Base-by-base conservation (phyloP, 164 flowering plant species). In the Aristolochia contorta region DNA sequence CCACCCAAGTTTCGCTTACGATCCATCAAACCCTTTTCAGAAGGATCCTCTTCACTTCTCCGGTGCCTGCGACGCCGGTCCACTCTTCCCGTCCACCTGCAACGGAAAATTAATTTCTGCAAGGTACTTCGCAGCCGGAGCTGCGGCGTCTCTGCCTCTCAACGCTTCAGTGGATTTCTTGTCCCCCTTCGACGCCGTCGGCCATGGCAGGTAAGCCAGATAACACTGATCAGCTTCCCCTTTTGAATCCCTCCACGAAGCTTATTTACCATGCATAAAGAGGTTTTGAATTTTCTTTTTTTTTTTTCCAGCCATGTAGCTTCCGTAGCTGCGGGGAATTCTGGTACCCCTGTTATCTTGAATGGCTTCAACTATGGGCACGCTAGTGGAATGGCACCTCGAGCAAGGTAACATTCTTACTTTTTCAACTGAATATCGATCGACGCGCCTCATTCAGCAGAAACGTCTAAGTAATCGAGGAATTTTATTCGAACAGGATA, bases 381-480 rank as follows among this genome's bases (percentile, higher is more conserved):
- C 37, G 93, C 98, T 58, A 81, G 88, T 66, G 96, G 98, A 41
- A 89, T 89, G 91, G 96, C 98, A 15, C 98, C 98, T n/a, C 76
- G 85, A 30, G 96, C 98, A 32, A 56, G 86, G 96, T 80, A 67
- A 20, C 47, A 15, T 45, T 18, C 5, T 51, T 27, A 37, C 47
- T 16, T 12, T 6, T 47, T 20, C 6, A 25, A 2, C 32, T 14
- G 16, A 20, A 48, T 16, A 20, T 18, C 19, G 7, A 0, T 50
- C 9, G 12, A 3, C 43, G 12, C 22, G 2, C 15, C 20, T 20
- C 20, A 19, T 21, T 16, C 25, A 52, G 7, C n/a, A 16, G 1
- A 12, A 9, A 23, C 7, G 13, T 56, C 6, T 9, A 32, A 4
- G 6, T 18, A 24, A 9, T 54, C 57, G 1, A n/a, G 30, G 14